Evolutionary conservation across 306 rosid genomes (phyloP).

Genomic region (Cucurbita maxima): DNA sequence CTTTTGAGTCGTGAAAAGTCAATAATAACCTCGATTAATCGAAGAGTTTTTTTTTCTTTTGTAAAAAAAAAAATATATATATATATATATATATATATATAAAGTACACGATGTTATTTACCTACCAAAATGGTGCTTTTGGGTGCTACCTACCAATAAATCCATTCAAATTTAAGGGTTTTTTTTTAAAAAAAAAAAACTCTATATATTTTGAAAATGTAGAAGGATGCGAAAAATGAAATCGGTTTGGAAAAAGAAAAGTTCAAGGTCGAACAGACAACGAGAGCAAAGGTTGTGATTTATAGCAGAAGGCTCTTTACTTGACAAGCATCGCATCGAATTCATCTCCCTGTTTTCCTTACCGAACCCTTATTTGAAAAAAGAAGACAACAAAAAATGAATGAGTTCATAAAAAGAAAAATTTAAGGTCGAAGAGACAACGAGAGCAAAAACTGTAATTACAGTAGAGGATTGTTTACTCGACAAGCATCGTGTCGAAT

Average conservation of each 20-base stretch:
- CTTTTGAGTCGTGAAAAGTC: too few relatives aligned
- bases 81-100: too few relatives aligned
- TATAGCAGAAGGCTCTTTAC: not conserved
- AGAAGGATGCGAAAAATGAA: too few relatives aligned
- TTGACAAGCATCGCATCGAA: not conserved
- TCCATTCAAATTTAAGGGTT: not conserved
- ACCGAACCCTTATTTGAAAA: not conserved
- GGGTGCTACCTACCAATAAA: not conserved
- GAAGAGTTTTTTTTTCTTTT: too few relatives aligned
- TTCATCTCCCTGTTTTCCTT: not conserved
- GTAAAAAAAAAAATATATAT: too few relatives aligned
- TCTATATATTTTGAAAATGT: not conserved
- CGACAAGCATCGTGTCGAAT: not conserved
- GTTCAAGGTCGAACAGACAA: conserved; percentile 6
- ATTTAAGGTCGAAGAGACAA: not conserved
- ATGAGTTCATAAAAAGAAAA: not conserved
- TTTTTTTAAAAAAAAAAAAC: too few relatives aligned
- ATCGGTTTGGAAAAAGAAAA: not conserved
- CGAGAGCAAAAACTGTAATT: not conserved
- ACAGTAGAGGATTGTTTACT: not conserved
- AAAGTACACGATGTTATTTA: too few relatives aligned
- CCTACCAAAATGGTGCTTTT: not conserved
- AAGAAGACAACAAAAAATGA: not conserved
- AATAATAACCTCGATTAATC: too few relatives aligned
- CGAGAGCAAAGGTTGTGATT: not conserved